Evolutionary conservation across 139 green algal species (phyloP).

Genomic region (Ettlia oleoabundans): DNA sequence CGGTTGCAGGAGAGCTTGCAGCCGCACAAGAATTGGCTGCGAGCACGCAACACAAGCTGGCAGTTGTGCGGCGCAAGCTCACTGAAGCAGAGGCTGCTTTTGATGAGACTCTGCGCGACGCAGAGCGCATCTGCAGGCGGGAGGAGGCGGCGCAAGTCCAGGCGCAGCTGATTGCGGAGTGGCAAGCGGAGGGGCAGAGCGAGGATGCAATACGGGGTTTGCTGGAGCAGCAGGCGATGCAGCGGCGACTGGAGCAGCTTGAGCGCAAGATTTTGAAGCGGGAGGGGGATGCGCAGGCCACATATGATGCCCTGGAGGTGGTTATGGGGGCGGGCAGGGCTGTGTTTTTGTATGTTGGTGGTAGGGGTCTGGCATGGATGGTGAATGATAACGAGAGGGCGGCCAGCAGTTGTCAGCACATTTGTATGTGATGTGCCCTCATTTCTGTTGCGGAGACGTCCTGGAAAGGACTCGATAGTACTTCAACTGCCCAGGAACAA

Average conservation of each 20-base stretch:
- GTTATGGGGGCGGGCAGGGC: background rate
- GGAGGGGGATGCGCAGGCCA: background rate
- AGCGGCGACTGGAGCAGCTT: background rate
- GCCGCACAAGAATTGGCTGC: background rate
- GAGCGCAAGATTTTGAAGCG: constrained; percentile 1
- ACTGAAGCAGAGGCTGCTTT: background rate
- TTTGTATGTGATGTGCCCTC: no score
- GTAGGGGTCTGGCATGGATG: no score
- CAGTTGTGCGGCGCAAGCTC: background rate
- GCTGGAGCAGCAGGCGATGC: background rate
- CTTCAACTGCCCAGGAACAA: no score
- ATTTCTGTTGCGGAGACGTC: no score
- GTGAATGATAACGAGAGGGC: no score
- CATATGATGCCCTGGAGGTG: constrained; percentile 3
- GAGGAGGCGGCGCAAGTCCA: constrained; percentile 14
- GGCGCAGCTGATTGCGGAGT: background rate
- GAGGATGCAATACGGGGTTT: background rate
- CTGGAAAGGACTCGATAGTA: no score
- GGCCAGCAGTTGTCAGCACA: background rate
- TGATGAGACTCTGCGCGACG: background rate
- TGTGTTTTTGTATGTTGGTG: background rate
- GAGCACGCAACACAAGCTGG: background rate
- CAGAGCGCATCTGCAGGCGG: constrained; percentile 18
- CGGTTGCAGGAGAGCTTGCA: background rate
- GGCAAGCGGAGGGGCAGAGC: background rate